These are phyloP conservation scores for Candida lessepsii DNA, from an alignment of 805 yeast genomes.

Conservation along the genomic window DNA sequence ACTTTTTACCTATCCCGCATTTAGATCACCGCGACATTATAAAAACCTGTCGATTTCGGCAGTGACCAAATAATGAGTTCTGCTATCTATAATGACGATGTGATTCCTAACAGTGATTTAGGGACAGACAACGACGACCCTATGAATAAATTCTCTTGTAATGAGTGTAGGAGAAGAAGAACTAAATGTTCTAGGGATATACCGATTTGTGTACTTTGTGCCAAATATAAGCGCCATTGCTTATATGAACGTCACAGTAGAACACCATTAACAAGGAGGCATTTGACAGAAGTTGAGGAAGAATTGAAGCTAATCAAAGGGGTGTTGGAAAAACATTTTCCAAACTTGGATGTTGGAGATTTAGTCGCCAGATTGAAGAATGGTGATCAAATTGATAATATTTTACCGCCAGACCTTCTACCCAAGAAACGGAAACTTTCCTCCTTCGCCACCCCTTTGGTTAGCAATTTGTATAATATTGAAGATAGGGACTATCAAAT, in stretches of 20 bases:
- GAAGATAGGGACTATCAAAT: constrained; percentile 13
- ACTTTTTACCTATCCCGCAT: not conserved
- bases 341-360: constrained; percentile 12
- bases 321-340: constrained; percentile 11
- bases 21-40: not conserved
- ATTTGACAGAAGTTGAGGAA: constrained; percentile 20
- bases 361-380: constrained; percentile 11
- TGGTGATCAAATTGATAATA: constrained; percentile 14
- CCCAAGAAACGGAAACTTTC: constrained; percentile 5
- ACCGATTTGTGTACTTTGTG: constrained; percentile 16
- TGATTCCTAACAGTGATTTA: not conserved
- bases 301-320: constrained; percentile 13
- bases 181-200: constrained; percentile 18
- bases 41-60: not conserved
- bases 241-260: constrained; percentile 15
- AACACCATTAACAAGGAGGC: constrained; percentile 19
- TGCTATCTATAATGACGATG: not conserved
- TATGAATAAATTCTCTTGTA: constrained; percentile 15
- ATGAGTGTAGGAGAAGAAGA: constrained; percentile 18
- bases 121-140: constrained; percentile 1
- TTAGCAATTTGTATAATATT: not conserved
- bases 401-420: constrained; percentile 3
- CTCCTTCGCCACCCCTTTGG: not conserved
- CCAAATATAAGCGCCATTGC: constrained; percentile 18
- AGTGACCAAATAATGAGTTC: constrained; percentile 1